These are phyloP conservation scores for Aaosphaeria arxii DNA, from an alignment of 2,329 filamentous ascomycete species.

Conservation along the genomic window DNA sequence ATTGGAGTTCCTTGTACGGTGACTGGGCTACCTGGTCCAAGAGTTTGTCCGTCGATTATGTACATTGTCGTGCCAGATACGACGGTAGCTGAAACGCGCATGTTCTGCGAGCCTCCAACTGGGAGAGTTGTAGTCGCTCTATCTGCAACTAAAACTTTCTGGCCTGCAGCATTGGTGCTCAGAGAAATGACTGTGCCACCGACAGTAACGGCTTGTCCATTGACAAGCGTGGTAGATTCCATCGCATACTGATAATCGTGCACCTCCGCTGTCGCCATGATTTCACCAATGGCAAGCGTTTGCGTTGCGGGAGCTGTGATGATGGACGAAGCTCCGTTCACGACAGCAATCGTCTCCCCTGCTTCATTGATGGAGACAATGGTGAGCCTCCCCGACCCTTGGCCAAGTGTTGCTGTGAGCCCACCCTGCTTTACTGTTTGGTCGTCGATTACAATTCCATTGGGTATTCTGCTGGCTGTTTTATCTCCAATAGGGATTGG, in stretches of 20 bases:
- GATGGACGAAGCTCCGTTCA: constrained; percentile 1
- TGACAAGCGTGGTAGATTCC: constrained; percentile 9
- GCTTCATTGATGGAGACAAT: constrained; percentile 5
- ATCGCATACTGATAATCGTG: constrained; percentile 4
- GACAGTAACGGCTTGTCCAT: constrained; percentile 10
- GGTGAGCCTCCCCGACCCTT: background rate
- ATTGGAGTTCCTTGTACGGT: constrained; percentile 12
- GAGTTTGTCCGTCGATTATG: constrained; percentile 14
- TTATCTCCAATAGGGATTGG: constrained; percentile 2
- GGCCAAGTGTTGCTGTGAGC: constrained; percentile 4
- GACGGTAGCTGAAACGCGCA: constrained; percentile 9
- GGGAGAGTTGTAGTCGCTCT: constrained; percentile 12
- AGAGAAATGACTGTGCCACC: constrained; percentile 8
- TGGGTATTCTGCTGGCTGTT: background rate
- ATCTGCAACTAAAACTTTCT: constrained; percentile 13
- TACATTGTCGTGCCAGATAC: constrained; percentile 12
- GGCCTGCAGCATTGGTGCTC: constrained; percentile 9
- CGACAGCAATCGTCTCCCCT: constrained; percentile 7
- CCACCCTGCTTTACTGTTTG: constrained; percentile 5
- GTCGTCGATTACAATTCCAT: constrained; percentile 1
- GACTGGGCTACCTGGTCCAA: constrained; percentile 13
- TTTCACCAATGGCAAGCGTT: constrained; percentile 4
- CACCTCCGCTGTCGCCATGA: constrained; percentile 6
- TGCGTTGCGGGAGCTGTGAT: constrained; percentile 1
- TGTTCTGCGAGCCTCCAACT: background rate